Evolutionary conservation across 768 basidiomycete species (phyloP), one percentile per base, ranked within the genome.

Genomic region (Pluteus cervinus): DNA sequence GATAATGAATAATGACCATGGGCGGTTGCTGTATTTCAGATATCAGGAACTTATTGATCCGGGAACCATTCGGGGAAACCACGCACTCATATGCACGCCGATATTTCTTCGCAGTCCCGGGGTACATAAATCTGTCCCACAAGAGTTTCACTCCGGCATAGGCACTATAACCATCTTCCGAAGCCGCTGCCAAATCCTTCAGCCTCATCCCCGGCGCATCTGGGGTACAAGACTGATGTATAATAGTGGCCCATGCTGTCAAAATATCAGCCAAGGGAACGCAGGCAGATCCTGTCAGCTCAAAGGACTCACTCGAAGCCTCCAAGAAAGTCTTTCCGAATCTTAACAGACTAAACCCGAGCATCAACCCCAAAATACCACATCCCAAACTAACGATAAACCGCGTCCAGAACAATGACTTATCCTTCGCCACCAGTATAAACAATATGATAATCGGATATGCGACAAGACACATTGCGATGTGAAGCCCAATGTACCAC

Each of bases 211-310:
- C 66, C 6, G 61, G 55, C 6, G 41, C 40, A 29, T 52, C 44
- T 17, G 48, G 25, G 35, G 50, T 46, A 14, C 51, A 52, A 18
- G 65, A 66, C 42, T 63, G 63, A 31, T 69, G 65, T 10, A 69
- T 66, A 8, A 69, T 45, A 3, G 66, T 69, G 3, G 66, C 66
- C 66, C 68, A 69, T 2, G 63, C 66, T 69, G 28, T 22, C 30
- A 14, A 37, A 32, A 24, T 39, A 37, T 18, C 23, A 16, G 12
- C 7, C 8, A 30, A 29, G 33, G 16, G 23, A 23, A n/a, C 10
- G 33, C 7, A 5, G 11, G 32, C 37, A 18, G 10, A 24, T 25
- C 36, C 31, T 29, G 16, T 16, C 25, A 29, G 24, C 4, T 7
- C 14, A 21, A 36, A 40, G 28, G 30, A 55, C 60, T 18, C 39